These are phyloP conservation scores for Tetradesmus obliquus DNA, from an alignment of 139 green algal genomes.

Conservation along the genomic window DNA sequence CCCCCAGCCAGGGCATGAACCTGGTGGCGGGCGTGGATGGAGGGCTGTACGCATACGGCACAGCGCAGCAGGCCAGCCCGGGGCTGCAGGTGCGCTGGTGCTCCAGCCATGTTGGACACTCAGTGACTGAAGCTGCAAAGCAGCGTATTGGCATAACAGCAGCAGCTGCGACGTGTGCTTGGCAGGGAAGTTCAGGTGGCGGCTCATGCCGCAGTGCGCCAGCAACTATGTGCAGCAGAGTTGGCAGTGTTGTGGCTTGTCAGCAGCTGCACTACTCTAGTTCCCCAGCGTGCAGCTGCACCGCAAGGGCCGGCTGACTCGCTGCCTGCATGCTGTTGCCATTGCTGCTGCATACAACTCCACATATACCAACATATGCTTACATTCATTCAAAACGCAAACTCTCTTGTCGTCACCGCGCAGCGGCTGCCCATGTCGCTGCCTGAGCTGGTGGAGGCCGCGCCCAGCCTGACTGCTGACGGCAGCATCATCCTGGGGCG, in stretches of 20 bases:
- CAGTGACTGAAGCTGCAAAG: neutral
- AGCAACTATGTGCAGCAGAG: too few relatives aligned
- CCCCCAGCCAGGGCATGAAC: slow-evolving; percentile 42
- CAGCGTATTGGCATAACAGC: neutral
- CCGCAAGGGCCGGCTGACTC: too few relatives aligned
- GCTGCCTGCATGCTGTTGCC: neutral
- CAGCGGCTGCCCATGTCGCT: slow-evolving; percentile 87
- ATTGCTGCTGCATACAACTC: neutral
- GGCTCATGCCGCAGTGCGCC: too few relatives aligned
- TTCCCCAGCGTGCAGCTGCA: too few relatives aligned
- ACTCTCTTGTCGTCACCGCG: neutral
- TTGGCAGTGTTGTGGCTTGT: too few relatives aligned
- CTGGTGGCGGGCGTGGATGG: slow-evolving; percentile 94
- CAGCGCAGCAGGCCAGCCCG: slow-evolving; percentile 35
- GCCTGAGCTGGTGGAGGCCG: slow-evolving; percentile 86
- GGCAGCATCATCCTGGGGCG: slow-evolving; percentile 87
- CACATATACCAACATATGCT: too few relatives aligned
- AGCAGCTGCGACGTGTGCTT: neutral
- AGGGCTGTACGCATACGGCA: slow-evolving; percentile 83
- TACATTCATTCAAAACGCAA: too few relatives aligned
- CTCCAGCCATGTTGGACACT: neutral
- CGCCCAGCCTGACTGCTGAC: slow-evolving; percentile 84
- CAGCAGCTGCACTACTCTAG: too few relatives aligned
- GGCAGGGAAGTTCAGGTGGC: too few relatives aligned
- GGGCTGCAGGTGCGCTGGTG: slow-evolving; percentile 59